Evolutionary conservation across 2,329 filamentous ascomycete species (phyloP).

Genomic region (Aureobasidium sp.): DNA sequence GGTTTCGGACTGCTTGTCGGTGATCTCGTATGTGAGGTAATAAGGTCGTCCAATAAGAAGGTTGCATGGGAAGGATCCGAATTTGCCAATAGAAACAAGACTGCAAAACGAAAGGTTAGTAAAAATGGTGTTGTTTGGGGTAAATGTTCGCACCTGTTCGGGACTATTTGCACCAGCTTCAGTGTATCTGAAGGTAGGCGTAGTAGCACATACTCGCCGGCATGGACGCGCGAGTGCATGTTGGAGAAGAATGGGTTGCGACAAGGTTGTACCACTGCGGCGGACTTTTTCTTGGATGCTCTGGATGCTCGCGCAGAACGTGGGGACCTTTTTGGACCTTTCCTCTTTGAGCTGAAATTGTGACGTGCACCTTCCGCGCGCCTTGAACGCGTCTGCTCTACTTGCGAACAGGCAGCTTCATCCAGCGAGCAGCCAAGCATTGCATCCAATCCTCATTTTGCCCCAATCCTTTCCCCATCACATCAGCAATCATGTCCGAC

Average conservation of each 20-base stretch:
- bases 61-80: constrained; percentile 82
- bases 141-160: constrained; percentile 52
- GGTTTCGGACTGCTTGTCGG: constrained; percentile 56
- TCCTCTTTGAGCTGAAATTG: neutral
- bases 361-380: neutral
- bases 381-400: constrained; percentile 1
- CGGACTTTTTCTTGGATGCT: neutral
- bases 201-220: constrained; percentile 45
- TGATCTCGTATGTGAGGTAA: constrained; percentile 82
- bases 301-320: neutral
- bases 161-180: constrained; percentile 51
- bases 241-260: neutral
- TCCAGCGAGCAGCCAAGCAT: neutral
- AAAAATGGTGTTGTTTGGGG: neutral
- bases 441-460: neutral
- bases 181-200: constrained; percentile 51
- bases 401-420: neutral
- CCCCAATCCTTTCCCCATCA: neutral
- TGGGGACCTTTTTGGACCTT: neutral
- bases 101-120: neutral
- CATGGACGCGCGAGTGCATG: constrained; percentile 41
- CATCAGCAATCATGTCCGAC: constrained; percentile 41
- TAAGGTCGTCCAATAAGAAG: constrained; percentile 85
- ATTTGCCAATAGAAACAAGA: constrained; percentile 79
- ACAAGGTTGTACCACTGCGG: neutral